phyloP scores from a whole-genome alignment of 306 rosid species.

The Sindora glabra region DNA sequence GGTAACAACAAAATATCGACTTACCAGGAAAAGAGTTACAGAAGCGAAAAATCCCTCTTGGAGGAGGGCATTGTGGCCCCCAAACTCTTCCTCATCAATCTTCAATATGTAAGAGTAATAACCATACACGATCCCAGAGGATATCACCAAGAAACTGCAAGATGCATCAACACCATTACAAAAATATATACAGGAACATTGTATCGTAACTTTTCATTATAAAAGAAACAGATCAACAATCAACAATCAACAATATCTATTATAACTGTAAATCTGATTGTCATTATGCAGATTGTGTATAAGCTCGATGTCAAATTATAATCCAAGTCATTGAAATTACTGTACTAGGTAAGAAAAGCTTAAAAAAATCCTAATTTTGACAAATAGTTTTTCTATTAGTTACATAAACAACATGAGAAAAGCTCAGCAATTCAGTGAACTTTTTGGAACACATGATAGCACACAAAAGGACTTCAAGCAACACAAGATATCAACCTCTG shows the following conservation, averaged over 20 bases:
- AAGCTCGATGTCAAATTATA: background rate
- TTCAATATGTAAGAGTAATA: conserved; percentile 77
- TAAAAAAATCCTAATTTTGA: background rate
- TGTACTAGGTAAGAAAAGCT: background rate
- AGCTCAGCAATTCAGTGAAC: background rate
- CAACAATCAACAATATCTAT: too few relatives aligned
- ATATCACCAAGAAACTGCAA: conserved; percentile 70
- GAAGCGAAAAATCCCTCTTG: conserved; percentile 99
- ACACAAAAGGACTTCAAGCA: conserved; percentile 4
- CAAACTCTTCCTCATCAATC: conserved; percentile 94
- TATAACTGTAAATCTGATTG: background rate
- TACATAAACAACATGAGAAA: background rate
- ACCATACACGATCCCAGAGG: conserved; percentile 68
- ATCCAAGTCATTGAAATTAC: background rate
- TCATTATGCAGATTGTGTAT: background rate
- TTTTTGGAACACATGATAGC: background rate
- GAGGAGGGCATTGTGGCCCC: conserved; percentile 97
- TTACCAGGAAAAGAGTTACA: conserved; percentile 87
- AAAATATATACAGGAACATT: too few relatives aligned
- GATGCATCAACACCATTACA: background rate
- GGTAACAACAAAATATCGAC: background rate
- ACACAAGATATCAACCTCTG: background rate
- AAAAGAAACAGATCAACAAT: background rate
- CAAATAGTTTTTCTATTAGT: background rate
- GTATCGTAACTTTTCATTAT: too few relatives aligned